Percentiles rank a stretch among this genome's conserved stretches.
phyloP scores from a whole-genome alignment of 345 rosid species.

The Erodium maritimum region DNA sequence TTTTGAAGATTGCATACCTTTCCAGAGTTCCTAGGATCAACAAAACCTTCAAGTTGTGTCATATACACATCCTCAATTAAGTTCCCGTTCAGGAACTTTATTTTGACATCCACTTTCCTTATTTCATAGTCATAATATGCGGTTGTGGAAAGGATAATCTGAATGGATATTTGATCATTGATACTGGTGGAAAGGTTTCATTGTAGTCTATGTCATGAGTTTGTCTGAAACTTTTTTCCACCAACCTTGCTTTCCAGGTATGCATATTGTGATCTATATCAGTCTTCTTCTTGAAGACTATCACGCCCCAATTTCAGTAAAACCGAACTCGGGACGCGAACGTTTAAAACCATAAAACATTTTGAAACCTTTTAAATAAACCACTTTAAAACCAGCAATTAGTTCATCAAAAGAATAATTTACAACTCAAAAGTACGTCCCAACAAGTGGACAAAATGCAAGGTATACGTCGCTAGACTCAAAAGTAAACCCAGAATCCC shows the following conservation, averaged over 20 bases:
- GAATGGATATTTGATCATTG: not conserved
- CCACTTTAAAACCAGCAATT: no score
- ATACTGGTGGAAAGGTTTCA: not conserved
- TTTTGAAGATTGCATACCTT: not conserved
- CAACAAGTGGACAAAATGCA: not conserved
- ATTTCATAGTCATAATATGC: not conserved
- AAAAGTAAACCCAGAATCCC: no score
- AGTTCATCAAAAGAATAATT: no score
- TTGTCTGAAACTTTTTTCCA: not conserved
- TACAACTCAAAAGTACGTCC: not conserved
- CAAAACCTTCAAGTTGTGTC: not conserved
- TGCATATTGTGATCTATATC: not conserved
- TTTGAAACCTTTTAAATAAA: no score
- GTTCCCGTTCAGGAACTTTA: no score
- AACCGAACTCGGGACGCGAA: no score
- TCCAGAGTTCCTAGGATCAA: not conserved
- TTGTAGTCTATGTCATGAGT: no score
- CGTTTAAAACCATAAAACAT: no score
- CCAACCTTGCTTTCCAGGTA: not conserved
- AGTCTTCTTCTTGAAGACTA: not conserved
- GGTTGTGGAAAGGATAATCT: not conserved
- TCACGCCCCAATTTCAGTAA: no score
- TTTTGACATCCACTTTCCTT: no score
- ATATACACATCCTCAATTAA: no score
- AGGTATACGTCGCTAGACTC: no score